Conservation (phyloP, 2,329 filamentous ascomycete species). For the Fonsecaea monophora region DNA sequence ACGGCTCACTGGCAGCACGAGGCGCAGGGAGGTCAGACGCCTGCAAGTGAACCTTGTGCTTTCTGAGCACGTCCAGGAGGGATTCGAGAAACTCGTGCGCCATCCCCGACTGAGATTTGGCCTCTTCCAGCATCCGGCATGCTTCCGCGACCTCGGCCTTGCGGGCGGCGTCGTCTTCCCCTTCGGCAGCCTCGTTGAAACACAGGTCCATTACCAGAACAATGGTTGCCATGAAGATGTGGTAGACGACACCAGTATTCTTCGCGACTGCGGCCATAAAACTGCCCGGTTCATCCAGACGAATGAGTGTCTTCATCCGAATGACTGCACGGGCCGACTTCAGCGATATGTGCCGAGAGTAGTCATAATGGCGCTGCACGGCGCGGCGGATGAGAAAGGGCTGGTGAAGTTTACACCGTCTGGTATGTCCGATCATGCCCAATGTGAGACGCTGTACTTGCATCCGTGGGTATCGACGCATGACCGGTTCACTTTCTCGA, state of each 20-base stretch:
- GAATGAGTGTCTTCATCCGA: constrained; percentile 47
- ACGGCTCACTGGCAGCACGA: background rate
- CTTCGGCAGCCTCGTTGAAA: constrained; percentile 44
- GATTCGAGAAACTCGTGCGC: constrained; percentile 47
- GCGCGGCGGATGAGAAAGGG: constrained; percentile 50
- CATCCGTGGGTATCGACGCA: constrained; percentile 43
- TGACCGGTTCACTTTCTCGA: constrained; percentile 42
- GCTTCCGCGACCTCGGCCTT: constrained; percentile 49
- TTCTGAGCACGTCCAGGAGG: constrained; percentile 47
- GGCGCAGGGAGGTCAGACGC: background rate
- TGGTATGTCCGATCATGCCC: constrained; percentile 47
- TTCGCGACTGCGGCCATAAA: constrained; percentile 35
- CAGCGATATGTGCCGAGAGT: constrained; percentile 49
- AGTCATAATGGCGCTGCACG: constrained; percentile 46
- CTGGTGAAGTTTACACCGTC: constrained; percentile 50
- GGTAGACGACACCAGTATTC: constrained; percentile 45
- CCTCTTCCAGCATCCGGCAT: constrained; percentile 49
- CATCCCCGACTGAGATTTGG: constrained; percentile 44
- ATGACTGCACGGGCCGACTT: constrained; percentile 49
- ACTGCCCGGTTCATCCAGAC: constrained; percentile 40
- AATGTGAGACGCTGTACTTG: constrained; percentile 48
- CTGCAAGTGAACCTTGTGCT: constrained; percentile 40
- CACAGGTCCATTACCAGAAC: constrained; percentile 51
- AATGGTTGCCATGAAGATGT: constrained; percentile 50
- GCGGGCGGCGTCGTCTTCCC: constrained; percentile 44